Evolutionary conservation across 352 stramenopile species (phyloP).

Genomic region (Phytophthora chlamydospora): DNA sequence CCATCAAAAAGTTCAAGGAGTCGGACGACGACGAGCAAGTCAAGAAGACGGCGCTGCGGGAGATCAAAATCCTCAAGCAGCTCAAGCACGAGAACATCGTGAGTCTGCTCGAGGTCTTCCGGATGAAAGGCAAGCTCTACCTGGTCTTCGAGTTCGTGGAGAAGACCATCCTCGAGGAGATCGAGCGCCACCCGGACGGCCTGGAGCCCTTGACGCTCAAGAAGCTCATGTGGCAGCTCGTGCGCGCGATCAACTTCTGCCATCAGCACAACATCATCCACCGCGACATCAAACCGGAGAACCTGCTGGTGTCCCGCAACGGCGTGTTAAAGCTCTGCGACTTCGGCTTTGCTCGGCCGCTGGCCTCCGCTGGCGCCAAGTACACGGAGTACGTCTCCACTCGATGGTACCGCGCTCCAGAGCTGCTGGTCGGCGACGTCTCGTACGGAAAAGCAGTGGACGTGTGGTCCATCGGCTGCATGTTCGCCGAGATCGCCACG

Average conservation of each 20-base stretch:
- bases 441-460: conserved; percentile 97
- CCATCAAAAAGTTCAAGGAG: conserved; percentile 94
- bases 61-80: conserved; percentile 89
- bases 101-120: conserved; percentile 86
- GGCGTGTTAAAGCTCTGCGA: conserved; percentile 95
- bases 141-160: conserved; percentile 91
- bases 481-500: conserved; percentile 96
- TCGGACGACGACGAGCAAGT: conserved; percentile 91
- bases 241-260: conserved; percentile 92
- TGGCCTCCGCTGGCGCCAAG: conserved; percentile 69
- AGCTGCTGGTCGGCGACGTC: conserved; percentile 90
- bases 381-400: conserved; percentile 93
- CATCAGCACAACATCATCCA: conserved; percentile 97
- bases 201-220: conserved; percentile 71
- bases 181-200: conserved; percentile 87
- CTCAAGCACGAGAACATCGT: conserved; percentile 91
- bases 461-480: conserved; percentile 97
- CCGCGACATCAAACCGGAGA: conserved; percentile 95
- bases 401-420: conserved; percentile 94
- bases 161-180: conserved; percentile 90
- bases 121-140: conserved; percentile 84
- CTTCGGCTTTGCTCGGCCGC: conserved; percentile 84
- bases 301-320: conserved; percentile 93
- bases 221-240: conserved; percentile 86
- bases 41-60: conserved; percentile 85